Conservation (phyloP, 106 monocot genomes). For the Xerophyta viscosa region DNA sequence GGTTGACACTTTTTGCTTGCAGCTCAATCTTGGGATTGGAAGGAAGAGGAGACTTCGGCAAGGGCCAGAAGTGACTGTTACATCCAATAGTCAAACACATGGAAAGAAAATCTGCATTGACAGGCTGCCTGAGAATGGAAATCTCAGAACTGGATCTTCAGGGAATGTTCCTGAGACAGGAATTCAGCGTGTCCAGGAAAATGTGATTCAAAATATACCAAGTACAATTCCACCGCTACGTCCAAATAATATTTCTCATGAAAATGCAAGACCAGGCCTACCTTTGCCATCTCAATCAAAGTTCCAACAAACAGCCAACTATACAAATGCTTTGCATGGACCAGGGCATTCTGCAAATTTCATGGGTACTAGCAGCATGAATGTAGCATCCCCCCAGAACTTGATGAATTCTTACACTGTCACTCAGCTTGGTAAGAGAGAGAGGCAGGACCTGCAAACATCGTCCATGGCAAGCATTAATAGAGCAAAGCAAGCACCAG, state of each 20-base stretch:
- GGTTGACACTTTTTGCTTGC: slow-evolving; percentile 13
- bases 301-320: slow-evolving; percentile 27
- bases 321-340: slow-evolving; percentile 28
- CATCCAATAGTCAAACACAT: slow-evolving; percentile 45
- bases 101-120: slow-evolving; percentile 78
- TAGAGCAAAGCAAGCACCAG: slow-evolving; percentile 37
- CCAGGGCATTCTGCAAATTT: slow-evolving; percentile 24
- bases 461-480: slow-evolving; percentile 21
- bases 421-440: slow-evolving; percentile 45
- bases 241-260: slow-evolving; percentile 30
- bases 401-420: slow-evolving; percentile 30
- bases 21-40: slow-evolving; percentile 69
- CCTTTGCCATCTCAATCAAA: slow-evolving; percentile 30
- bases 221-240: slow-evolving; percentile 15
- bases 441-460: slow-evolving; percentile 40
- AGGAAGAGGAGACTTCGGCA: slow-evolving; percentile 50
- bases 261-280: slow-evolving; percentile 28
- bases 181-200: slow-evolving; percentile 27
- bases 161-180: slow-evolving; percentile 22
- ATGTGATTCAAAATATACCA: slow-evolving; percentile 17
- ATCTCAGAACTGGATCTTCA: slow-evolving; percentile 16
- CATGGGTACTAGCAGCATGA: slow-evolving; percentile 16
- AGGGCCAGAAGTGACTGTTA: slow-evolving; percentile 38
- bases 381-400: slow-evolving; percentile 38
- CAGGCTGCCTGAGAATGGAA: slow-evolving; percentile 29